Percentiles rank a stretch among this genome's conserved stretches.
phyloP scores from a whole-genome alignment of 2,329 filamentous ascomycete species.

The Fusarium torreyae region DNA sequence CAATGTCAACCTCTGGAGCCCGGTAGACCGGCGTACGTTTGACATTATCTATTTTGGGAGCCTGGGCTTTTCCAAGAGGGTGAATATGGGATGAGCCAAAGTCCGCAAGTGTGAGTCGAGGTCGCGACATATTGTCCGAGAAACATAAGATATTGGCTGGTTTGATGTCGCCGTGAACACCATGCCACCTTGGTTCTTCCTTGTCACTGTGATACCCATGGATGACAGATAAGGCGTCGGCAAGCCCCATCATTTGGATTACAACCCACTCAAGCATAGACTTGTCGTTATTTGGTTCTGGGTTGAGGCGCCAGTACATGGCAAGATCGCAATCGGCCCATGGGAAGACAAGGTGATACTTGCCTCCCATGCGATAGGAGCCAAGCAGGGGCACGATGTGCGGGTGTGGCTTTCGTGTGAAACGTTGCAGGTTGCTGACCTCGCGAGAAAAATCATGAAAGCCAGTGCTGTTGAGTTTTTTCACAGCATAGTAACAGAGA shows the following conservation, averaged over 20 bases:
- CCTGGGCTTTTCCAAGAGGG: fast-evolving
- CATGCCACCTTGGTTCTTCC: neutral
- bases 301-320: neutral
- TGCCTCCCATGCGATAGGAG: neutral
- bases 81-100: neutral
- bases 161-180: neutral
- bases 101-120: neutral
- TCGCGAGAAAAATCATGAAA: neutral
- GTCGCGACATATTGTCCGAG: fast-evolving
- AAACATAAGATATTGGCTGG: neutral
- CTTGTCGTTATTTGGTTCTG: fast-evolving
- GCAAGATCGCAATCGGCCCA: neutral
- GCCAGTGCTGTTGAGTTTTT: neutral
- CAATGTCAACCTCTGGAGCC: neutral
- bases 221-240: fast-evolving
- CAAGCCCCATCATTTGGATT: neutral
- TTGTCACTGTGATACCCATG: neutral
- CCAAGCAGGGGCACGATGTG: neutral
- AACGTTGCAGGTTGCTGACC: neutral
- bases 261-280: neutral
- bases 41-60: fast-evolving
- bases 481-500: neutral
- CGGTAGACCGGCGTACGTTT: neutral
- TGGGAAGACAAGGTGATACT: neutral
- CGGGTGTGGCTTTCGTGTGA: fast-evolving